Percentiles rank a stretch among this genome's conserved stretches.
These are phyloP conservation scores for Diaporthe humulicola DNA, from an alignment of 2,329 filamentous ascomycete species.

Conservation along the genomic window DNA sequence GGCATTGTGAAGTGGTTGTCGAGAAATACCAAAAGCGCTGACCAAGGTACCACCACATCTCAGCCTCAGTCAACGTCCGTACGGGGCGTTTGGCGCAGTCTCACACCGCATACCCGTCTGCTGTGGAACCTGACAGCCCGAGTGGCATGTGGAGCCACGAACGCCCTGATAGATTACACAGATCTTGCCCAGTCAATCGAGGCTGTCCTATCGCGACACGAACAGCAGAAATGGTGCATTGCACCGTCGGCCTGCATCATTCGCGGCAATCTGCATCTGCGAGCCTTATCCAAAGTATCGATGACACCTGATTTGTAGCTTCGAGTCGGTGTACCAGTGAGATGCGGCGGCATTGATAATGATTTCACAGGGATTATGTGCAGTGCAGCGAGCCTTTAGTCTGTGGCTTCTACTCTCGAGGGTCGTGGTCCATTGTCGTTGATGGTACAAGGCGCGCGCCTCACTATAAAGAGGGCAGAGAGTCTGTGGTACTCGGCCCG, in stretches of 20 bases:
- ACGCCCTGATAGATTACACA: constrained; percentile 5
- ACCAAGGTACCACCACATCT: constrained; percentile 16
- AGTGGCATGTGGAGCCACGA: constrained; percentile 16
- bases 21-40: not conserved
- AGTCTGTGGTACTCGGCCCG: not conserved
- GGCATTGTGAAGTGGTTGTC: not conserved
- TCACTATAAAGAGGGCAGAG: not conserved
- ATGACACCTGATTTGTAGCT: not conserved
- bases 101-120: constrained; percentile 29
- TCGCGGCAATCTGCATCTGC: not conserved
- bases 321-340: not conserved
- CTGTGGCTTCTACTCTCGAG: no score
- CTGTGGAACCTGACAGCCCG: constrained; percentile 29
- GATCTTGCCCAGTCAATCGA: constrained; percentile 18
- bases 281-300: not conserved
- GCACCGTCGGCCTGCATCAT: not conserved
- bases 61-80: constrained; percentile 6
- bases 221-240: not conserved
- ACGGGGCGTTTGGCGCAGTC: not conserved
- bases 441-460: not conserved
- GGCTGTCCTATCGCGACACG: constrained; percentile 2
- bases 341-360: not conserved
- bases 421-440: not conserved
- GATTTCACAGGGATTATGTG: not conserved
- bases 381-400: not conserved